Evolutionary conservation across 345 rosid genomes (phyloP).

Genomic region (Populus nigra): DNA sequence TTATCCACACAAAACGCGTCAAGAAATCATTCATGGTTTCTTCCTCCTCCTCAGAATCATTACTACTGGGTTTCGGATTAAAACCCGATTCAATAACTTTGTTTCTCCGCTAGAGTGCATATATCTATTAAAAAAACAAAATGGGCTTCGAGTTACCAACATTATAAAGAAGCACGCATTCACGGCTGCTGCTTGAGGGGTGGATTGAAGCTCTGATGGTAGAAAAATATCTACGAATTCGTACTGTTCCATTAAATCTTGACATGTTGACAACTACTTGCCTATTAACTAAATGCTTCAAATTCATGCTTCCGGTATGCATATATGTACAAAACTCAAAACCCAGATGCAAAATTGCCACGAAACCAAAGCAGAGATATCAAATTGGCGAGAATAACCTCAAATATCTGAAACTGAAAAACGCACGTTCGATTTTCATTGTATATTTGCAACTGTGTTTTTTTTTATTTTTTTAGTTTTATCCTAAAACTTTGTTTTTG

Average conservation of each 20-base stretch:
- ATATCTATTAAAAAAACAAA: constrained; percentile 4
- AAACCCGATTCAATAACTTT: background rate
- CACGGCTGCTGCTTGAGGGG: background rate
- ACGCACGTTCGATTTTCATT: background rate
- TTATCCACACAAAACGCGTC: constrained; percentile 75
- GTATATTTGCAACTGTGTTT: too few species aligned
- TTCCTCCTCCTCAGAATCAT: constrained; percentile 49
- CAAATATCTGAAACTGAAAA: background rate
- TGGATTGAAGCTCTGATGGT: background rate
- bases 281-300: constrained; percentile 14
- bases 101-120: background rate
- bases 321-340: background rate
- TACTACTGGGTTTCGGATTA: constrained; percentile 16
- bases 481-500: too few species aligned
- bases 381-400: background rate
- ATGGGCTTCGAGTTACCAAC: background rate
- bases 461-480: too few species aligned
- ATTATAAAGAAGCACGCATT: background rate
- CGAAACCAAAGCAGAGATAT: background rate
- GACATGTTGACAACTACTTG: constrained; percentile 7
- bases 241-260: constrained; percentile 9
- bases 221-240: constrained; percentile 12
- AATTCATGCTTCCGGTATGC: constrained; percentile 11
- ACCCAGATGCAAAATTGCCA: background rate
- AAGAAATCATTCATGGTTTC: constrained; percentile 65